Evolutionary conservation across 2,329 filamentous ascomycete species (phyloP).

Genomic region (Exophiala mesophila): DNA sequence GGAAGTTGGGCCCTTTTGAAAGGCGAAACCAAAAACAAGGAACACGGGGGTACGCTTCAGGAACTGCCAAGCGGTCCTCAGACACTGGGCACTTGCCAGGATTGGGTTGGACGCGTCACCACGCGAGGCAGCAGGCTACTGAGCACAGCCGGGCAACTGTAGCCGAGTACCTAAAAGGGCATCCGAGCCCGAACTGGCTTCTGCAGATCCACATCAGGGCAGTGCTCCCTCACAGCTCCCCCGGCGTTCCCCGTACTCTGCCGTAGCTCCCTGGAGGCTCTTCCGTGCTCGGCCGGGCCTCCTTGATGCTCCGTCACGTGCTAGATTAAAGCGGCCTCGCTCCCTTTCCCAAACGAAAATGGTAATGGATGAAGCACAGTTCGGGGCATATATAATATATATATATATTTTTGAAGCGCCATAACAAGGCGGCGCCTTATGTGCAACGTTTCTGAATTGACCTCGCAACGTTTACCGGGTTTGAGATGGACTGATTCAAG

Average conservation of each 20-base stretch:
- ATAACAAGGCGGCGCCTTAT: too few species aligned
- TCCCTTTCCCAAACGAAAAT: neutral
- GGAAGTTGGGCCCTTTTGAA: neutral
- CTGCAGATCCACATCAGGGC: neutral
- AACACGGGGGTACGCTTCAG: neutral
- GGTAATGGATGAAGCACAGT: neutral
- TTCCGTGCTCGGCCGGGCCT: neutral
- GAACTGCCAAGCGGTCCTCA: neutral
- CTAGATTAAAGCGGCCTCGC: neutral
- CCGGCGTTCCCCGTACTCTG: neutral
- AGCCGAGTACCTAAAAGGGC: neutral
- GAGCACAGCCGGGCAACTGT: neutral
- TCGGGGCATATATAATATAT: neutral
- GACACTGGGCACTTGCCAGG: neutral
- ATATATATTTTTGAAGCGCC: too few species aligned
- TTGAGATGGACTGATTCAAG: too few species aligned
- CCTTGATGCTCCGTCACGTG: neutral
- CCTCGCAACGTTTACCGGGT: too few species aligned
- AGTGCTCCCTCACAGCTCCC: neutral
- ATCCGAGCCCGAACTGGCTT: neutral
- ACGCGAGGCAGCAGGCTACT: neutral
- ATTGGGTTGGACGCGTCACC: neutral
- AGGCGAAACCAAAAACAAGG: conserved; percentile 1
- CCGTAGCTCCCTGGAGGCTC: neutral
- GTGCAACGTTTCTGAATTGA: too few species aligned